These are phyloP conservation scores for Astrothelium subdiscretum DNA, from an alignment of 495 filamentous ascomycete genomes.

Conservation along the genomic window DNA sequence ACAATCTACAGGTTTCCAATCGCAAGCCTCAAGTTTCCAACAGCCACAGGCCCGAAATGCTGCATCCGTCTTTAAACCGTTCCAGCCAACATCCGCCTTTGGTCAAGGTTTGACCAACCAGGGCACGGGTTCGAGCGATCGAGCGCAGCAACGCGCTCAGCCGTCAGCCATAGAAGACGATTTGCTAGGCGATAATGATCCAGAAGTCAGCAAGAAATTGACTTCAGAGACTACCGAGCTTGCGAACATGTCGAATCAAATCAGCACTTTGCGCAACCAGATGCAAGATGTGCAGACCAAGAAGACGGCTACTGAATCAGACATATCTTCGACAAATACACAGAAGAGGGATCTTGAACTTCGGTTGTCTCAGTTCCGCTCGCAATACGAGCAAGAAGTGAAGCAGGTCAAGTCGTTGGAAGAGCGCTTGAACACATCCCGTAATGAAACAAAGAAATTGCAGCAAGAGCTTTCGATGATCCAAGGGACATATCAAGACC, in stretches of 20 bases:
- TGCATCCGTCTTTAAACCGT: slow-evolving; percentile 66
- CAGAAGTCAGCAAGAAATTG: slow-evolving; percentile 76
- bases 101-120: slow-evolving; percentile 72
- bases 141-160: slow-evolving; percentile 1
- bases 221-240: slow-evolving; percentile 82
- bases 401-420: slow-evolving; percentile 74
- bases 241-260: slow-evolving; percentile 93
- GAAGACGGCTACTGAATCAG: slow-evolving; percentile 61
- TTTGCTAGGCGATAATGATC: slow-evolving; percentile 86
- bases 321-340: slow-evolving; percentile 60
- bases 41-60: slow-evolving; percentile 29
- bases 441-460: slow-evolving; percentile 70
- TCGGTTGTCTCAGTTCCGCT: slow-evolving; percentile 68
- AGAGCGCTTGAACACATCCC: slow-evolving; percentile 62
- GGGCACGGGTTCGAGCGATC: slow-evolving; percentile 44
- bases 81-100: slow-evolving; percentile 81
- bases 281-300: slow-evolving; percentile 85
- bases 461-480: slow-evolving; percentile 70
- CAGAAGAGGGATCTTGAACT: slow-evolving; percentile 90
- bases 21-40: slow-evolving; percentile 14
- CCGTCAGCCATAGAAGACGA: slow-evolving; percentile 53
- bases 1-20: slow-evolving; percentile 16
- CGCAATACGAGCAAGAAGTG: slow-evolving; percentile 87
- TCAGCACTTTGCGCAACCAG: slow-evolving; percentile 78
- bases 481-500: slow-evolving; percentile 70